phyloP scores from a whole-genome alignment of 345 rosid genomes.

The Durio zibethinus region DNA sequence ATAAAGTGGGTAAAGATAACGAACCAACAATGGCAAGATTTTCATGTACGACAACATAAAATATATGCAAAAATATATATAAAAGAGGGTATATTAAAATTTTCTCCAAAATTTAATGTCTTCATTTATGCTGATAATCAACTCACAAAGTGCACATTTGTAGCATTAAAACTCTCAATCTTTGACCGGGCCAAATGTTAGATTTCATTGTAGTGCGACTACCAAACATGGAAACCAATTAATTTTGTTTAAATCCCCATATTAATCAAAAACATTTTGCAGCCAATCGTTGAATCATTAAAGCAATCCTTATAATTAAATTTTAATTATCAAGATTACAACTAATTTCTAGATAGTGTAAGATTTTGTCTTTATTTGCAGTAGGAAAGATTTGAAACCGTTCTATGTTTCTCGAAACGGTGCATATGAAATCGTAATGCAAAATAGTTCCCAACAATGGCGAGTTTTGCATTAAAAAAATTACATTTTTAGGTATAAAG shows the following conservation, averaged over 20 bases:
- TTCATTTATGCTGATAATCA: not conserved
- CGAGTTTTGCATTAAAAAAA: not conserved
- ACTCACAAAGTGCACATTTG: not conserved
- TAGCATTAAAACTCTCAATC: constrained; percentile 16
- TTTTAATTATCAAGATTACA: no score
- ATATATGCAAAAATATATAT: not conserved
- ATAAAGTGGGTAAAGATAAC: not conserved
- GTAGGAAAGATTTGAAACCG: constrained; percentile 6
- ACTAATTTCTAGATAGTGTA: not conserved
- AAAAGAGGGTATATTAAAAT: no score
- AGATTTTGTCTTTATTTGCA: not conserved
- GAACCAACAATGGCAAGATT: not conserved
- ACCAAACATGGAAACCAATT: constrained; percentile 8
- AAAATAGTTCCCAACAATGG: not conserved
- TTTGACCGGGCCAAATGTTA: constrained; percentile 21
- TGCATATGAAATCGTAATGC: not conserved
- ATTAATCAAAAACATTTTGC: no score
- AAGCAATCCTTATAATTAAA: no score
- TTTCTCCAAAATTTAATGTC: not conserved
- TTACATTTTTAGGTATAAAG: not conserved
- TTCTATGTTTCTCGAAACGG: not conserved
- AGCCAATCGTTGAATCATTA: not conserved
- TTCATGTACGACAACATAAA: constrained; percentile 7
- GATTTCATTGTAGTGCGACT: constrained; percentile 25
- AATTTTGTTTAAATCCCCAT: not conserved